phyloP scores from a whole-genome alignment of 805 yeast genomes.

The Spathaspora sp. region DNA sequence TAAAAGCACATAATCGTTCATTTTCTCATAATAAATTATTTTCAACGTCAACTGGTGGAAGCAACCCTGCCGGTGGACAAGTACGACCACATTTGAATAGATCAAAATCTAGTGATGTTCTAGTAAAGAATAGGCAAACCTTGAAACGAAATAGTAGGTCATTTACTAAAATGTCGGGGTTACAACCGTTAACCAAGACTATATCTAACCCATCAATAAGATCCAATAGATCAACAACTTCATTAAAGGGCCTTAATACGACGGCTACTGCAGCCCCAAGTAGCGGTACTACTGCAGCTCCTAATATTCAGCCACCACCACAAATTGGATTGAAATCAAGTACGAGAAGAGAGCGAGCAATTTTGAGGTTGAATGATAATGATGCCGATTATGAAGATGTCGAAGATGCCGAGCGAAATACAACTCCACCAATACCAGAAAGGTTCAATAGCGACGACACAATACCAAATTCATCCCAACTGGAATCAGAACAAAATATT shows the following conservation, averaged over 20 bases:
- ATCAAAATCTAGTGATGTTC: slow-evolving; percentile 40
- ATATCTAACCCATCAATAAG: slow-evolving; percentile 25
- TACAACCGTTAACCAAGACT: slow-evolving; percentile 36
- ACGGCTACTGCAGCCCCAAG: not conserved
- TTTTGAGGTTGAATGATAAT: slow-evolving; percentile 34
- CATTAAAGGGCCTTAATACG: slow-evolving; percentile 22
- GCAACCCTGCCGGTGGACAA: not conserved
- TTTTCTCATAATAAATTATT: slow-evolving; percentile 24
- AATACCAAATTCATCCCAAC: slow-evolving; percentile 1
- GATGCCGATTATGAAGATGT: slow-evolving; percentile 37
- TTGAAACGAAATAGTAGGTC: slow-evolving; percentile 34
- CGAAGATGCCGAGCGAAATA: slow-evolving; percentile 13
- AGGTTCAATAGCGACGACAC: slow-evolving; percentile 9
- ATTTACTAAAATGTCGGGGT: slow-evolving; percentile 29
- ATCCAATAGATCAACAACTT: slow-evolving; percentile 28
- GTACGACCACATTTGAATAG: slow-evolving; percentile 31
- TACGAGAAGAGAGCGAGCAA: slow-evolving; percentile 35
- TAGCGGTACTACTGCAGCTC: not conserved
- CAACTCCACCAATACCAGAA: slow-evolving; percentile 8
- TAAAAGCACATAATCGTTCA: slow-evolving; percentile 20
- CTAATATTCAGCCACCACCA: slow-evolving; percentile 1
- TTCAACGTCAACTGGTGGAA: slow-evolving; percentile 5
- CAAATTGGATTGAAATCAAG: slow-evolving; percentile 32
- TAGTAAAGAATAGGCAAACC: slow-evolving; percentile 18
- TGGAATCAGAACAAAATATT: slow-evolving; percentile 1